Conservation (phyloP, 495 filamentous ascomycete genomes). For the Friedmanniomyces simplex region DNA sequence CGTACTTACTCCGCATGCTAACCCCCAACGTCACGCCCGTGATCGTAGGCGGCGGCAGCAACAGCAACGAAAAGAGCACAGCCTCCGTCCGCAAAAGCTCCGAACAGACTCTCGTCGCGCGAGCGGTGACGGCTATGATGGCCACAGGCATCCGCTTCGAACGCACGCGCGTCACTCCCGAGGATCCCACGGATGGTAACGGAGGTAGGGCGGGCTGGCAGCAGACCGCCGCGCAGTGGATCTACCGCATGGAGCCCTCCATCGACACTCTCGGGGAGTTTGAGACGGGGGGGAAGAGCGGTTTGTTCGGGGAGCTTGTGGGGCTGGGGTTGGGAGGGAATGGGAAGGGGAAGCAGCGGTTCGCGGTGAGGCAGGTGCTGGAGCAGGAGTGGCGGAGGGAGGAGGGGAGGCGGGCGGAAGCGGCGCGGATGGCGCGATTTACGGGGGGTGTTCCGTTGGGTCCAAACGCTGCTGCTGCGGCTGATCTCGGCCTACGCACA, state of each 20-base stretch:
- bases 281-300: constrained; percentile 39
- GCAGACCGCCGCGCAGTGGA: constrained; percentile 44
- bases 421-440: constrained; percentile 35
- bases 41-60: constrained; percentile 42
- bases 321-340: constrained; percentile 44
- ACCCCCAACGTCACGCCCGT: constrained; percentile 87
- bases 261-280: constrained; percentile 60
- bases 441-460: constrained; percentile 5
- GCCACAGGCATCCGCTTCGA: constrained; percentile 74
- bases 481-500: not conserved
- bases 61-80: constrained; percentile 37
- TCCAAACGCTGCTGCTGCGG: not conserved
- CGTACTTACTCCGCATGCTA: constrained; percentile 70
- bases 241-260: constrained; percentile 91
- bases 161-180: constrained; percentile 65
- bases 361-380: constrained; percentile 82
- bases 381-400: constrained; percentile 75
- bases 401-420: constrained; percentile 27
- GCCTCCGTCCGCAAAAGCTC: constrained; percentile 77
- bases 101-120: constrained; percentile 68
- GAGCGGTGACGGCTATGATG: constrained; percentile 68
- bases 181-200: constrained; percentile 37
- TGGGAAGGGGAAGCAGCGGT: constrained; percentile 45
- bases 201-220: not conserved
- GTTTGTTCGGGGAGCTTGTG: too few species aligned